Evolutionary conservation across 495 filamentous ascomycete genomes (phyloP).

Genomic region (Pseudoneurospora amorphoporcata): DNA sequence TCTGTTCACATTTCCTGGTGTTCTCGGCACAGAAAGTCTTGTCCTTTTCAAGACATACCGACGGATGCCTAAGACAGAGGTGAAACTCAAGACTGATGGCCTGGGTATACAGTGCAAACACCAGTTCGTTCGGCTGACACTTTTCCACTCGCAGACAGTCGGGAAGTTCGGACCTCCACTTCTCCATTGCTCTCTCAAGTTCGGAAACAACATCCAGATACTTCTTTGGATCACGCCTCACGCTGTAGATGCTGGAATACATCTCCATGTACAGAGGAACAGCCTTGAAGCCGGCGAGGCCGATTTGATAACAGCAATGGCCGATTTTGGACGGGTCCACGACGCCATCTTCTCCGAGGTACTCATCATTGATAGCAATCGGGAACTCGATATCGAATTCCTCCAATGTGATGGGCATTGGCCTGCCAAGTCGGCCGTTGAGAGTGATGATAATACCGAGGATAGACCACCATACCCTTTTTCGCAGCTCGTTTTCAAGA

Average conservation of each 20-base stretch:
- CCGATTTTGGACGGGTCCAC: conserved; percentile 37
- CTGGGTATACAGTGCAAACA: conserved; percentile 41
- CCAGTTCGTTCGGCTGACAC: conserved; percentile 39
- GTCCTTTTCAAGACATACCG: conserved; percentile 52
- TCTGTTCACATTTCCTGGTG: conserved; percentile 56
- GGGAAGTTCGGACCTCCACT: conserved; percentile 48
- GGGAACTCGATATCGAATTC: conserved; percentile 72
- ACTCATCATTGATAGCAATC: conserved; percentile 55
- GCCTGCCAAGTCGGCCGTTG: conserved; percentile 62
- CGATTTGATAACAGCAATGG: conserved; percentile 55
- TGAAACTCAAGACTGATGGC: conserved; percentile 38
- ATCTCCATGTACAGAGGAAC: conserved; percentile 57
- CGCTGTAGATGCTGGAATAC: conserved; percentile 59
- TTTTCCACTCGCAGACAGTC: conserved; percentile 37
- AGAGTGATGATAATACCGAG: conserved; percentile 51
- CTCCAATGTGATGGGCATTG: conserved; percentile 58
- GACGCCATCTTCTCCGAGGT: conserved; percentile 43
- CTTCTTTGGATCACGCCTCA: conserved; percentile 43
- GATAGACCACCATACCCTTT: conserved; percentile 66
- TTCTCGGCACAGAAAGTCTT: conserved; percentile 52
- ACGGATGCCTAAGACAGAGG: conserved; percentile 57
- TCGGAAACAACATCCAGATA: conserved; percentile 53
- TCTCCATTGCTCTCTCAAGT: conserved; percentile 50
- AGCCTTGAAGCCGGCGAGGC: conserved; percentile 49
- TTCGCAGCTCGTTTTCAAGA: conserved; percentile 61